Base-by-base conservation (phyloP, 2,329 filamentous ascomycete species). In the Apiospora saccharicola region DNA sequence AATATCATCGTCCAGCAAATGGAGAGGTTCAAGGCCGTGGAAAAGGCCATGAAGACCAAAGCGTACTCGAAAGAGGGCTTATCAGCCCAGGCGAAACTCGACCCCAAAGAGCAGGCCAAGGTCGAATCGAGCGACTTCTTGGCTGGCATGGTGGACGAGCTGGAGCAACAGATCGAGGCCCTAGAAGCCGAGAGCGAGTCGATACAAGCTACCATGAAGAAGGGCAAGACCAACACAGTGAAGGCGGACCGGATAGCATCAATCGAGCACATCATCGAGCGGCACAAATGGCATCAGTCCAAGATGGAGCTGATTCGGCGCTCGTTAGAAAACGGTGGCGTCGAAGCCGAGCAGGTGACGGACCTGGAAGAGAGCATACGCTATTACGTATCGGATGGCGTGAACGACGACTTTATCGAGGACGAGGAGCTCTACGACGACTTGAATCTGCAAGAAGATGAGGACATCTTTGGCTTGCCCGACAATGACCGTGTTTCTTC, bases 41-140 rank as follows among this genome's bases (percentile, higher is more conserved):
- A 99, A 84, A 99, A 99, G 87, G 96, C 98, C 80, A 98, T 99
- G 96, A 99, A 99, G 88, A 99, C 96, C 72, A 99, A 99, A 84
- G 96, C 96, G 74, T 99, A 98, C 85, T 98, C 96, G 74, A 98
- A 99, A 87, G 96, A 98, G 84, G 96, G 96, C 64, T 86, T 99
- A 76, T 96, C 94, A 75, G 94, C 96, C 70, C 94, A 95, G 37
- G 92, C 94, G 69, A 97, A 97, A 83, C 89, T 98, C 75, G 96
- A 99, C 85, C 96, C 96, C n/a, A 97, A 95, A 82, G 96, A 98
- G 83, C 94, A 97, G 82, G 96, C 97, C 81, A 97, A 98, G 85
- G 87, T 93, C 74, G 96, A 98, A 78, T 89, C 93, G 43, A 90
- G 92, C 85, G 93, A 98, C 72, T 98, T 98, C 84, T 86, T 99